Base-by-base conservation (phyloP, 805 yeast species). In the Teunomyces kruisii region DNA sequence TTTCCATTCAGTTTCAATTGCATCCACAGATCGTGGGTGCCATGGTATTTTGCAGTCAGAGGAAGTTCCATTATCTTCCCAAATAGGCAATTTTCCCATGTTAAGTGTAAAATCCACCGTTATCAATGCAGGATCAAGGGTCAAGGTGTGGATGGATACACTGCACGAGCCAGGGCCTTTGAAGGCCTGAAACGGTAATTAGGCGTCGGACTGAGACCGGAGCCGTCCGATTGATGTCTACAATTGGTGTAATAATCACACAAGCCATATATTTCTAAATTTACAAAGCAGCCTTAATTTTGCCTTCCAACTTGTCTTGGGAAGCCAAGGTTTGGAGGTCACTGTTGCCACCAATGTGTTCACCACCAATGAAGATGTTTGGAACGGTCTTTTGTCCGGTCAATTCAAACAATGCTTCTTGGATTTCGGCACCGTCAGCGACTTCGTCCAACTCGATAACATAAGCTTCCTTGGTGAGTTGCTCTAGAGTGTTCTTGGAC, bases 321-420 rank as follows among this genome's bases (percentile, higher is more conserved):
- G 81, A 74, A 54, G 79, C 75, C 64, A 91, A 77, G 43, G 78
- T 74, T 70, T 90, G 96, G 52, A 92, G 73, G 56, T 88, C 96
- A 32, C 91, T 84, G 78, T 90, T 88, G 50, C 99, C 99, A 49
- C 99, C 99, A 59, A 92, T 81, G 74, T 90, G 97, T 70, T 91
- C 78, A 49, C 96, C 97, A 39, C 76, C 83, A 64, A 92, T 89
- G 72, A 86, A 92, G 56, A 92, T 79, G 65, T 86, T 90, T 51
- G 99, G 99, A 50, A 92, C 98, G 32, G 97, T 89, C 55, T 83
- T 79, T 76, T 92, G 98, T 48, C 96, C 94, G 32, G 96, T 87
- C 48, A 89, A 67, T 62, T 85, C 81, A 43, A 63, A 65, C 49
- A 92, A 75, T 53, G 95, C 95, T 40, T 72, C 84, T 72, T 91